Evolutionary conservation across 192 early-diverging fungal species (phyloP).

Genomic region (Paraglomus brasilianum): DNA sequence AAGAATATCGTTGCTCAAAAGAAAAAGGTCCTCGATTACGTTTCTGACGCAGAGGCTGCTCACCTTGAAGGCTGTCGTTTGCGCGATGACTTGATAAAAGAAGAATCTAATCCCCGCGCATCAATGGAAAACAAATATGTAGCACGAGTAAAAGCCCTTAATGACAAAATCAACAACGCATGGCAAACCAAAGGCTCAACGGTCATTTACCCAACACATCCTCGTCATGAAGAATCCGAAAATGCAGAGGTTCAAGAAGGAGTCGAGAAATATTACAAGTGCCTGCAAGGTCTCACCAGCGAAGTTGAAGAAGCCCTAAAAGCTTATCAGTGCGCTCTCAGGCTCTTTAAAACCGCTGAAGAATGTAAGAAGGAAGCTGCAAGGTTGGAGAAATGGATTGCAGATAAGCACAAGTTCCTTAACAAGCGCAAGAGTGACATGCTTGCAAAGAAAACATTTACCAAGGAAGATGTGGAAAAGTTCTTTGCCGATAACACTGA

Average conservation of each 20-base stretch:
- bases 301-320: slow-evolving; percentile 25
- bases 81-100: slow-evolving; percentile 21
- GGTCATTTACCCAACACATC: slow-evolving; percentile 18
- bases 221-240: slow-evolving; percentile 18
- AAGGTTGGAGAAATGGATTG: slow-evolving; percentile 23
- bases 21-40: slow-evolving; percentile 37
- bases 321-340: slow-evolving; percentile 24
- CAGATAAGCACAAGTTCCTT: slow-evolving; percentile 27
- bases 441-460: slow-evolving; percentile 18
- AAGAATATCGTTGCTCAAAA: slow-evolving; percentile 41
- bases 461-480: slow-evolving; percentile 28
- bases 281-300: not conserved
- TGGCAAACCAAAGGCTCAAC: slow-evolving; percentile 1
- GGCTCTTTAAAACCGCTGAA: slow-evolving; percentile 7
- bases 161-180: slow-evolving; percentile 1
- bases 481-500: slow-evolving; percentile 13
- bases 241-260: slow-evolving; percentile 11
- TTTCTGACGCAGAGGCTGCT: not conserved
- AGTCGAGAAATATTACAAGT: not conserved
- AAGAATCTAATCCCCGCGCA: slow-evolving; percentile 27
- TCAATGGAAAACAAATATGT: slow-evolving; percentile 26
- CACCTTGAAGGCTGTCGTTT: not conserved
- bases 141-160: slow-evolving; percentile 15
- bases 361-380: slow-evolving; percentile 30
- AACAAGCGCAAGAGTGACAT: slow-evolving; percentile 27